Evolutionary conservation across 192 early-diverging fungal species (phyloP), one percentile per base, ranked within the genome.

Genomic region (Phlyctochytrium bullatum): DNA sequence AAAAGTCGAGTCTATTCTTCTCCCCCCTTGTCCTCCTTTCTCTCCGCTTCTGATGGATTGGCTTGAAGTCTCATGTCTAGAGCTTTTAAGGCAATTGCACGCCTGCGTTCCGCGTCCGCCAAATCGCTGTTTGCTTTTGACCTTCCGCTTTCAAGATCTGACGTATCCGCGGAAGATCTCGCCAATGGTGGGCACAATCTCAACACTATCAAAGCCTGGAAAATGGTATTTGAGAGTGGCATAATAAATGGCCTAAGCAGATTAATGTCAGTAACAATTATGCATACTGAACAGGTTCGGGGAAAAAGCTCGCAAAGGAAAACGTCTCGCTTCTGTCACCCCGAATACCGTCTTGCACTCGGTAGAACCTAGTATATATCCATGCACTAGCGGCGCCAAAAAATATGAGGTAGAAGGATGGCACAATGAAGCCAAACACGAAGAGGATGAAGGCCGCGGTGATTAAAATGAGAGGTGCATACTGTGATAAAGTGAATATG

Each of bases 241-340:
- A 89, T 84, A 59, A 92, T 80, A 40, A 83, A 59, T 23, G 88
- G 83, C 36, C 86, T 89, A 17, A 17, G 36, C 20, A 34, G 10
- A 34, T 2, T 34, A 76, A 32, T 14, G 31, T 6, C 57, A 71
- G 34, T 27, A 59, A 14, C 20, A 16, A 14, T 2, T n/a, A 28
- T 1, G 73, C 83, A 76, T 74, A 90, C 89, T 90, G 88, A 16
- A 89, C 66, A 53, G 84, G 75, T 50, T 93, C 92, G 1, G 96
- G 96, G 74, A 93, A 98, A 64, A 98, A 96, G 23, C 91, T 92
- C 0, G 79, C 84, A 62, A 98, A 90, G 0, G 89, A 88, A 85
- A 98, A 98, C 0, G 92, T 88, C 47, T 95, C 94, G 71, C 90
- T 91, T 27, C 91, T 86, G 68, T 96, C 96, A 52, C 96, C 96